Conservation (phyloP, 163 green algal genomes). For the Scenedesmus sp. region DNA sequence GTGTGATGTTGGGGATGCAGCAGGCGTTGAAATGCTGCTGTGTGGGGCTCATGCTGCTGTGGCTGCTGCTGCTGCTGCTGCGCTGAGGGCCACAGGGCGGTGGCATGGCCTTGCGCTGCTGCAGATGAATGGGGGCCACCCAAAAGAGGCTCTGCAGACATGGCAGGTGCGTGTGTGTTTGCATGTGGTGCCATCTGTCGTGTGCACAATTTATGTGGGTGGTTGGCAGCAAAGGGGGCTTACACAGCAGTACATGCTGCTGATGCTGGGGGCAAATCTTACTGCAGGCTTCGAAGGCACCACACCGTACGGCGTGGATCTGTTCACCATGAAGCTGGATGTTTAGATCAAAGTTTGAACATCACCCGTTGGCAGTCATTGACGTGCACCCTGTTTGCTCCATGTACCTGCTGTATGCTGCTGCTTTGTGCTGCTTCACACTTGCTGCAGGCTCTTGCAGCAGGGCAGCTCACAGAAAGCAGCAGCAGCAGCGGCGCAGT, state of each 20-base stretch:
- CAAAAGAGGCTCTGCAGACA: constrained; percentile 41
- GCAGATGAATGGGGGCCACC: constrained; percentile 5
- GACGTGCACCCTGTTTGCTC: no score
- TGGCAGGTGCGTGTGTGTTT: constrained; percentile 51
- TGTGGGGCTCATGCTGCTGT: constrained; percentile 1
- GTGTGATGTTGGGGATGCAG: constrained; percentile 37
- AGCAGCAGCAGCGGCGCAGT: constrained; percentile 33
- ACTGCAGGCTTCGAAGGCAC: no score
- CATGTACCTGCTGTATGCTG: not conserved
- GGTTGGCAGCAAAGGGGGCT: no score
- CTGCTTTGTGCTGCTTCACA: not conserved
- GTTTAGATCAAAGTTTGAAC: no score
- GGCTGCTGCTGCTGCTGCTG: not conserved
- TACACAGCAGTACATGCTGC: not conserved
- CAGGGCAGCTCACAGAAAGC: constrained; percentile 17
- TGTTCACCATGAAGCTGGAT: no score
- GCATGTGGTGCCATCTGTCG: no score
- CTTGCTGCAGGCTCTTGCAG: constrained; percentile 9
- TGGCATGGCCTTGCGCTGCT: constrained; percentile 63
- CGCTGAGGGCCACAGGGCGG: constrained; percentile 18
- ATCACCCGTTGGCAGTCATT: no score
- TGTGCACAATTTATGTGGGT: no score
- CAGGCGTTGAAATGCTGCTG: constrained; percentile 51
- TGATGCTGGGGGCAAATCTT: no score
- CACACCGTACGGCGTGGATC: no score